These are phyloP conservation scores for Penicillium daleae DNA, from an alignment of 495 filamentous ascomycete genomes.

Conservation along the genomic window DNA sequence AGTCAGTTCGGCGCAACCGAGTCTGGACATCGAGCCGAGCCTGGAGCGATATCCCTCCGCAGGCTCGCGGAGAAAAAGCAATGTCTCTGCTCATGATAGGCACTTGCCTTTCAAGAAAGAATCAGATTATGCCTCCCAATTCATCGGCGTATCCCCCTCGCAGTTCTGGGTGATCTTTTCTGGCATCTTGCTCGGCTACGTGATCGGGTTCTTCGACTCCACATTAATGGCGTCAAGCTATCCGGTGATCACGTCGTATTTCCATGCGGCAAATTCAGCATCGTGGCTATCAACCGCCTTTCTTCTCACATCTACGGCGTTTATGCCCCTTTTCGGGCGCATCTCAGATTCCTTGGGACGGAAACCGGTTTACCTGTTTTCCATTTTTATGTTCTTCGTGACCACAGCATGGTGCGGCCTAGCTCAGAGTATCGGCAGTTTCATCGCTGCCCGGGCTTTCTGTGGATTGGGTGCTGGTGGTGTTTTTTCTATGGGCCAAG, in stretches of 20 bases:
- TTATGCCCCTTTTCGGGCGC: conserved; percentile 73
- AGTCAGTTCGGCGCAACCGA: conserved; percentile 37
- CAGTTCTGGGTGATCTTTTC: conserved; percentile 59
- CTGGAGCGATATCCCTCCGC: conserved; percentile 33
- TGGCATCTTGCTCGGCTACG: conserved; percentile 50
- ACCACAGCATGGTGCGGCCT: conserved; percentile 75
- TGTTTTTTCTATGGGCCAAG: conserved; percentile 71
- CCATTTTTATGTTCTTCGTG: conserved; percentile 63
- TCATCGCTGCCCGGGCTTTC: conserved; percentile 72
- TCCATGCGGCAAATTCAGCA: conserved; percentile 72
- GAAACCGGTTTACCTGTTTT: conserved; percentile 68
- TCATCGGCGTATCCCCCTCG: conserved; percentile 48
- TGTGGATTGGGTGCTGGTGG: conserved; percentile 78
- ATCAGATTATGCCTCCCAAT: conserved; percentile 38
- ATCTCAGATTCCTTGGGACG: conserved; percentile 74
- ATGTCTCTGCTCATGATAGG: conserved; percentile 16
- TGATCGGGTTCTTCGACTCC: conserved; percentile 68
- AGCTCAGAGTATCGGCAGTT: conserved; percentile 69
- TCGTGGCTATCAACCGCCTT: conserved; percentile 85
- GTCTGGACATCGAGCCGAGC: conserved; percentile 35
- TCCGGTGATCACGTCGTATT: conserved; percentile 80
- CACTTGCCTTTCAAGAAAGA: conserved; percentile 17
- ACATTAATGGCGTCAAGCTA: conserved; percentile 83
- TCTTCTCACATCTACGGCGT: conserved; percentile 72
- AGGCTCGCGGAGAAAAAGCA: conserved; percentile 15